Evolutionary conservation across 225 moss, liverwort and hornwort species (phyloP).

Genomic region (Marchantia paleacea): DNA sequence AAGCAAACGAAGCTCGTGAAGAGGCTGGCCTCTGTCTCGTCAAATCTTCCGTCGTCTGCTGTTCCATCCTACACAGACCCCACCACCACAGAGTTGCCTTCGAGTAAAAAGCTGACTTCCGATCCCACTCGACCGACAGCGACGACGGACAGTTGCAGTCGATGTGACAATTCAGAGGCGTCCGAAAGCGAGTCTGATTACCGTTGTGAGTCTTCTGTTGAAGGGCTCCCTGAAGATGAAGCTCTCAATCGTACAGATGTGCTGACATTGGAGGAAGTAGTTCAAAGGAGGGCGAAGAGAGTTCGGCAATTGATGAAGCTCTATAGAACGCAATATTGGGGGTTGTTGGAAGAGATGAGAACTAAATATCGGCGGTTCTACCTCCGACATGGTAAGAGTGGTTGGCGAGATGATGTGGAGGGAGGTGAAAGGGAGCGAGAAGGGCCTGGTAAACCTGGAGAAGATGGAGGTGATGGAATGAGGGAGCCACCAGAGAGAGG

Average conservation of each 20-base stretch:
- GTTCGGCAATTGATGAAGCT: slow-evolving; percentile 66
- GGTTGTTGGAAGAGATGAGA: slow-evolving; percentile 82
- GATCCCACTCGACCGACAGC: slow-evolving; percentile 24
- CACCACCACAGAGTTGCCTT: neutral
- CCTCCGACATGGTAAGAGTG: slow-evolving; percentile 80
- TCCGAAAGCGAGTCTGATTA: slow-evolving; percentile 48
- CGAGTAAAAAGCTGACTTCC: slow-evolving; percentile 5
- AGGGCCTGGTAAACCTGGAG: slow-evolving; percentile 22
- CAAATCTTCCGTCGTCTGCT: slow-evolving; percentile 13
- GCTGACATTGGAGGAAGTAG: slow-evolving; percentile 68
- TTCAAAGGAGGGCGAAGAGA: slow-evolving; percentile 54
- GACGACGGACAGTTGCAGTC: slow-evolving; percentile 38
- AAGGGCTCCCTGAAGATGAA: slow-evolving; percentile 37
- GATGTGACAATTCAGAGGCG: slow-evolving; percentile 36
- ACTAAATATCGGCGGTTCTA: slow-evolving; percentile 92
- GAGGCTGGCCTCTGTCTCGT: slow-evolving; percentile 19
- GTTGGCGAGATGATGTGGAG: slow-evolving; percentile 74
- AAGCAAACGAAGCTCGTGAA: slow-evolving; percentile 32
- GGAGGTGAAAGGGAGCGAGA: slow-evolving; percentile 27
- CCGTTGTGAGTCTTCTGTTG: slow-evolving; percentile 25
- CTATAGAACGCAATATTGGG: slow-evolving; percentile 88
- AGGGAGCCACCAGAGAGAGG: slow-evolving; percentile 68
- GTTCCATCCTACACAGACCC: slow-evolving; percentile 8
- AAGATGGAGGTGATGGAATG: slow-evolving; percentile 50
- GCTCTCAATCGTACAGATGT: slow-evolving; percentile 40